Evolutionary conservation across 2,329 filamentous ascomycete genomes (phyloP), one percentile per base, ranked within the genome.

Genomic region (Proliferodiscus dingleyae): DNA sequence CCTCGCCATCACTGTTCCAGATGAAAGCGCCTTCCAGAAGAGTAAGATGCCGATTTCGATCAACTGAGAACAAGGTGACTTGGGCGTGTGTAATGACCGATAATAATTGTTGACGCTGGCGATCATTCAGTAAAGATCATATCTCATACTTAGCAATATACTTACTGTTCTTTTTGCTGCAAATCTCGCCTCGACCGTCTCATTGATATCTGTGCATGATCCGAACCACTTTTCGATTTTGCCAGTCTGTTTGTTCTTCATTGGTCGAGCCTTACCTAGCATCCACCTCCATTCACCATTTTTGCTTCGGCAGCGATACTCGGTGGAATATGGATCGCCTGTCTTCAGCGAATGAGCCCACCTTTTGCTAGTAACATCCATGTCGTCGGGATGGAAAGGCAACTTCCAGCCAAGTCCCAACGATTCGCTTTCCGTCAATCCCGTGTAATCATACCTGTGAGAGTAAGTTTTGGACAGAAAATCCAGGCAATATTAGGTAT

Each of bases 221-320:
- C 85, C 87, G 56, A 87, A 88, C 86, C 86, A 90, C 60, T 86
- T 88, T 47, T 87, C 72, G 39, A 90, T 87, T 38, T 74, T 69
- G 2, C 83, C 84, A 0, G 77, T 78, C 36, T 82, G 75, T 50
- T 74, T 75, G 49, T 87, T 80, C 30, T 73, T 73, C 56, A 89
- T 72, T 0, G 87, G 85, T 11, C 85, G 63, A 1, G 85, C 87
- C 34, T 85, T 74, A 9, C 82, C 85, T 2, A 91, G 69, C 72
- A 89, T 88, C 87, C 87, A 91, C 43, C 85, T 74, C 78, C 81
- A 90, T 45, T 83, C 74, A 1, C 86, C 87, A 24, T 83, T 75
- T 40, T 75, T 76, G 46, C 74, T 80, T 41, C 69, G 74, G 50
- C 81, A 87, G 30, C 87, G 77, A 53, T 89, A 89, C 58, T 91